Base-by-base conservation (phyloP, 768 basidiomycete genomes). In the Kwoniella dendrophila region DNA sequence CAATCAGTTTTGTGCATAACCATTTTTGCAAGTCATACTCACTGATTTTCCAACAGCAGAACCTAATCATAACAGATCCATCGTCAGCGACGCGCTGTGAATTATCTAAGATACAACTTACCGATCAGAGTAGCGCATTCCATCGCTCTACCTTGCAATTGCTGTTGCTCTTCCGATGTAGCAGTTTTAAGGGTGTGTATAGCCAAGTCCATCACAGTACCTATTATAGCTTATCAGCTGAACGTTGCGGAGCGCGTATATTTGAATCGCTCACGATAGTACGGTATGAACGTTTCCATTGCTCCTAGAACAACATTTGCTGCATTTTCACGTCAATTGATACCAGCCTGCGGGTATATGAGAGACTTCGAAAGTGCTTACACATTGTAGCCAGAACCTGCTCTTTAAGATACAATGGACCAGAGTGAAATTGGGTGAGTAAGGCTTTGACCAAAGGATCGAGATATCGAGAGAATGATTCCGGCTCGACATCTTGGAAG, bases 241-340 rank as follows among this genome's bases (percentile, higher is more conserved):
- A n/a, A n/a, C n/a, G n/a, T n/a, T n/a, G n/a, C n/a, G n/a, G n/a
- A n/a, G n/a, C n/a, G n/a, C 54, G 12, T 22, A 38, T 26, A 34
- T 16, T n/a, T n/a, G 24, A 18, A 26, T 7, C 10, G 59, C 67
- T 56, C 47, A 67, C 70, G 48, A 36, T 63, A 67, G 40, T 43
- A 64, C 6, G 50, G 43, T 14, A 82, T 84, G 74, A 94, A 93
- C 1, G 86, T 88, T 1, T 79, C 80, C 78, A 90, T 90, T 66
- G 90, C 90, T 0, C 88, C 88, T 75, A 91, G 88, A 0, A 91
- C 90, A 0, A 93, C 88, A 87, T 92, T 92, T 2, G 91, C 90
- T 70, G 30, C n/a, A n/a, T n/a, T n/a, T n/a, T 16, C 11, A 4
- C 20, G 22, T 14, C 26, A 24, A 54, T 24, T 62, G 50, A 41